A percentile compares a stretch with the other conserved stretches of the same genome.
Conservation (phyloP, 441 rosid species). For the Gossypium aridum region DNA sequence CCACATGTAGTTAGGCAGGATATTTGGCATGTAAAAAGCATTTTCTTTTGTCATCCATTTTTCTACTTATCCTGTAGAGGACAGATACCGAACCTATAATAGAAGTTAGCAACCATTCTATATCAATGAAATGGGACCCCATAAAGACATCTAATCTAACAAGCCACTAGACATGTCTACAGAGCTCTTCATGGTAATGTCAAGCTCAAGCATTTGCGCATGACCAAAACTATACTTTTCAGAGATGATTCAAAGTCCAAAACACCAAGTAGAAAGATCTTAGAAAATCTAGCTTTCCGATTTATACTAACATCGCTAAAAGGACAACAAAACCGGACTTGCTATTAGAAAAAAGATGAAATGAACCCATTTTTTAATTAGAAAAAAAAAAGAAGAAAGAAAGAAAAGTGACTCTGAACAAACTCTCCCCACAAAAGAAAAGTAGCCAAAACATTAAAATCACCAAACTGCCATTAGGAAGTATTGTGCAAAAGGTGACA, state of each 20-base stretch:
- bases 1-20: slow-evolving; percentile 7
- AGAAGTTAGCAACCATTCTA: slow-evolving; percentile 3
- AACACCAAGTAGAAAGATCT: not conserved
- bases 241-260: not conserved
- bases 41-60: slow-evolving; percentile 9
- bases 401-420: not conserved
- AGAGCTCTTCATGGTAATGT: not conserved
- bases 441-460: not conserved
- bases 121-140: slow-evolving; percentile 12
- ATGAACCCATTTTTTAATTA: too few relatives aligned
- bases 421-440: not conserved
- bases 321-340: not conserved
- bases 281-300: slow-evolving; percentile 2
- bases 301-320: not conserved
- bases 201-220: not conserved
- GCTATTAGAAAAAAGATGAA: not conserved
- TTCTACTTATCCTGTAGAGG: not conserved
- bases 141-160: slow-evolving; percentile 2
- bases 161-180: slow-evolving; percentile 2
- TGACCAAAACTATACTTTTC: not conserved
- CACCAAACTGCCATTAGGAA: slow-evolving; percentile 6
- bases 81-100: slow-evolving; percentile 6
- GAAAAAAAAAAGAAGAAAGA: too few relatives aligned
- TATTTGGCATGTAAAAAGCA: slow-evolving; percentile 11
- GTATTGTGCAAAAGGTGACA: slow-evolving; percentile 14